phyloP scores from a whole-genome alignment of 2,329 filamentous ascomycete genomes.

The Trichophyton rubrum region DNA sequence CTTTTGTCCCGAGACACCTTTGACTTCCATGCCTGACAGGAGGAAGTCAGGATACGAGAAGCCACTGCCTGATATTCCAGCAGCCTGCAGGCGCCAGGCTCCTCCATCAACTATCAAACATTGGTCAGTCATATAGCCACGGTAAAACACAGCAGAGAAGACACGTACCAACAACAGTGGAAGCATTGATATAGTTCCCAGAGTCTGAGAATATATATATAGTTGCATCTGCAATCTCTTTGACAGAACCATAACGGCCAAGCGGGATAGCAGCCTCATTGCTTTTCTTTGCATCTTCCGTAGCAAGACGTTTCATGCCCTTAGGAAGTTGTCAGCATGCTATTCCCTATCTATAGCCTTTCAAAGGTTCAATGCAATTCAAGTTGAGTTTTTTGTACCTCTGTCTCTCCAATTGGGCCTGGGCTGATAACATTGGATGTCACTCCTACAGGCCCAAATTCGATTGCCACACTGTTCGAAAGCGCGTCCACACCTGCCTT shows the following conservation, averaged over 20 bases:
- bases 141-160: conserved; percentile 7
- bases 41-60: conserved; percentile 49
- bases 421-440: conserved; percentile 83
- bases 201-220: conserved; percentile 79
- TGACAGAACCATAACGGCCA: conserved; percentile 64
- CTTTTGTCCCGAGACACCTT: conserved; percentile 47
- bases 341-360: too few species aligned
- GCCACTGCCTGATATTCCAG: conserved; percentile 22
- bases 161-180: conserved; percentile 51
- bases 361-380: too few species aligned
- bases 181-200: conserved; percentile 75
- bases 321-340: conserved; percentile 11
- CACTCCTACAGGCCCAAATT: conserved; percentile 78
- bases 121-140: not conserved
- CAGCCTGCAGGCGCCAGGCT: conserved; percentile 27
- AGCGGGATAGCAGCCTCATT: conserved; percentile 49
- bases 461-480: conserved; percentile 64
- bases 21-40: conserved; percentile 40
- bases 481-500: conserved; percentile 87
- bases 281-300: conserved; percentile 39
- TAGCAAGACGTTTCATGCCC: conserved; percentile 53
- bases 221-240: conserved; percentile 86
- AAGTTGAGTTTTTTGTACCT: conserved; percentile 29
- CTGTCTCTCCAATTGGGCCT: conserved; percentile 73
- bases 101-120: conserved; percentile 28